Evolutionary conservation across 148 eudicot species (phyloP).

Genomic region (Dysphania ambrosioides): DNA sequence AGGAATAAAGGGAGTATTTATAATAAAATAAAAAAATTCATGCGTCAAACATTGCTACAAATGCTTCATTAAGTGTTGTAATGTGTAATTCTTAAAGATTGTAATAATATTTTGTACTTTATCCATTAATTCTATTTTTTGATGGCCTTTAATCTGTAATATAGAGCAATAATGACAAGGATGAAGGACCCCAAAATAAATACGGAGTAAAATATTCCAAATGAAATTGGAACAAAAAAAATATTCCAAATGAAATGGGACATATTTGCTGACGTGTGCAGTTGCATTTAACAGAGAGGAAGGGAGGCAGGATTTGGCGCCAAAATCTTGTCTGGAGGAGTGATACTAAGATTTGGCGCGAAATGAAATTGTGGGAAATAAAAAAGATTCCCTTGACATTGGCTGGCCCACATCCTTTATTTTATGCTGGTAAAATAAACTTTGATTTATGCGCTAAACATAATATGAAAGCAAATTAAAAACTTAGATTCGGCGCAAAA

Average conservation of each 20-base stretch:
- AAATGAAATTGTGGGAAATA: neutral
- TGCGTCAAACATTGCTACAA: too few relatives aligned
- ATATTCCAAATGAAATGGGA: too few relatives aligned
- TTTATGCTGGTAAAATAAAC: conserved; percentile 11
- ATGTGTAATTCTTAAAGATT: too few relatives aligned
- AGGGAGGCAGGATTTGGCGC: conserved; percentile 16
- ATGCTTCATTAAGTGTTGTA: too few relatives aligned
- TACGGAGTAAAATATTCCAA: neutral
- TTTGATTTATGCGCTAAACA: conserved; percentile 32
- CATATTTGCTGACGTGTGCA: conserved; percentile 1
- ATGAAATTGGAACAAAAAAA: too few relatives aligned
- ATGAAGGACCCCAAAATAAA: conserved; percentile 1
- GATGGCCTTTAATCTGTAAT: too few relatives aligned
- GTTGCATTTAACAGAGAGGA: too few relatives aligned
- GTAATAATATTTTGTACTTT: too few relatives aligned
- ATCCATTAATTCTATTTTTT: too few relatives aligned
- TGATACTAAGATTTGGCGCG: conserved; percentile 20
- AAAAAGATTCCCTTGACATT: conserved; percentile 27
- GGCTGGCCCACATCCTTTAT: conserved; percentile 15
- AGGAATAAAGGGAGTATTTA: too few relatives aligned
- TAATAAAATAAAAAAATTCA: too few relatives aligned
- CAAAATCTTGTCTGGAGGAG: too few relatives aligned
- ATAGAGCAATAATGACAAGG: neutral
- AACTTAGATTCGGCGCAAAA: conserved; percentile 30
- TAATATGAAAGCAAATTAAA: neutral